A percentile compares a stretch with the other conserved stretches of the same genome.
Evolutionary conservation across 108 stramenopile genomes (phyloP).

Genomic region (Skeletonema costatum): DNA sequence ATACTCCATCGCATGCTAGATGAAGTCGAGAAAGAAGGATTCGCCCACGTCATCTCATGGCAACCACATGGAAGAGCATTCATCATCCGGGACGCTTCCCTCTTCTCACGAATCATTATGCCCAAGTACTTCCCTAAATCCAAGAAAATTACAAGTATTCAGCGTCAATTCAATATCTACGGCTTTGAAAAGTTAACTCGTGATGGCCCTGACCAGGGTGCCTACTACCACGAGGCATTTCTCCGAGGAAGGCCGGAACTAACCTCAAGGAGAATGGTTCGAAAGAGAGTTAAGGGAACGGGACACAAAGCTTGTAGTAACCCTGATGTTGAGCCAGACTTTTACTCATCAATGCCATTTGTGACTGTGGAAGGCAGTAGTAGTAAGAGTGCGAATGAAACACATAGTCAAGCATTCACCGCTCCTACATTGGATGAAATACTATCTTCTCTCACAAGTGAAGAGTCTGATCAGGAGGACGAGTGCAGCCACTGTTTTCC

Average conservation of each 20-base stretch:
- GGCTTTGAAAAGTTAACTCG: conserved; percentile 56
- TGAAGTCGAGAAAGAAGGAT: conserved; percentile 24
- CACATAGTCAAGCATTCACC: too few species aligned
- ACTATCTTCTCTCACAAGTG: neutral
- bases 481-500: too few species aligned
- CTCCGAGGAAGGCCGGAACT: conserved; percentile 59
- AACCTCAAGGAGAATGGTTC: conserved; percentile 46
- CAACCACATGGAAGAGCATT: conserved; percentile 47
- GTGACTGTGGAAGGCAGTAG: neutral
- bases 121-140: conserved; percentile 40
- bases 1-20: conserved; percentile 42
- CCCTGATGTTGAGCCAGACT: conserved; percentile 47
- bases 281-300: conserved; percentile 62
- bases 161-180: conserved; percentile 71
- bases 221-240: conserved; percentile 59
- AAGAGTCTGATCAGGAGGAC: neutral
- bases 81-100: conserved; percentile 16
- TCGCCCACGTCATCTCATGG: conserved; percentile 53
- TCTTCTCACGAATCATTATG: conserved; percentile 39
- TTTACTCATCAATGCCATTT: conserved; percentile 26
- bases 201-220: conserved; percentile 45
- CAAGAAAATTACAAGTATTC: conserved; percentile 49
- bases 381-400: neutral
- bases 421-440: neutral
- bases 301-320: conserved; percentile 45